Percentiles rank a stretch among this genome's conserved stretches.
Evolutionary conservation across 2,329 filamentous ascomycete species (phyloP).

Genomic region (Truncatella angustata): DNA sequence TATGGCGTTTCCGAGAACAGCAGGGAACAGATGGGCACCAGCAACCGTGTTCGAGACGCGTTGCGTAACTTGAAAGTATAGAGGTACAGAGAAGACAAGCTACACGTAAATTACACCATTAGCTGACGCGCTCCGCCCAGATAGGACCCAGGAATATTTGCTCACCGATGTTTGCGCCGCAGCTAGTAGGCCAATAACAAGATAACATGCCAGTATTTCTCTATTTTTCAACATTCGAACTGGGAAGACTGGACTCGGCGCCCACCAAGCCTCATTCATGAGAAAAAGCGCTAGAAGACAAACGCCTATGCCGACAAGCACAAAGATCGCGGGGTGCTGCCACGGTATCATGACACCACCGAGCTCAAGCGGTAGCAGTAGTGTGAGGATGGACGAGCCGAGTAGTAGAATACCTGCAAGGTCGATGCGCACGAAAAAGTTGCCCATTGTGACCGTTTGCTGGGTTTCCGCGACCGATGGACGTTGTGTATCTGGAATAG

Average conservation of each 20-base stretch:
- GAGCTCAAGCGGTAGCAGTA: constrained; percentile 14
- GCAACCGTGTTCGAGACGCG: constrained; percentile 41
- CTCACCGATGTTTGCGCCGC: constrained; percentile 16
- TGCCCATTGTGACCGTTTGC: not conserved
- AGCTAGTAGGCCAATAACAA: constrained; percentile 28
- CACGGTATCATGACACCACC: constrained; percentile 13
- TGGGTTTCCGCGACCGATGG: not conserved
- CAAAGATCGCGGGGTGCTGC: constrained; percentile 8
- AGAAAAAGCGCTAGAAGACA: constrained; percentile 6
- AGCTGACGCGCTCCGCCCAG: not conserved
- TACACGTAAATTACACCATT: constrained; percentile 15
- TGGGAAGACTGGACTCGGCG: constrained; percentile 40
- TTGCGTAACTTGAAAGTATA: constrained; percentile 52
- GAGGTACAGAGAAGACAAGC: constrained; percentile 46
- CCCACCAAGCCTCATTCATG: constrained; percentile 28
- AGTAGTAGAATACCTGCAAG: constrained; percentile 11
- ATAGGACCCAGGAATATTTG: not conserved
- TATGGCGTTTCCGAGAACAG: constrained; percentile 49
- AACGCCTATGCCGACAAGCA: not conserved
- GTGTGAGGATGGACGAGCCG: constrained; percentile 6
- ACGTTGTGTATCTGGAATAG: constrained; percentile 29
- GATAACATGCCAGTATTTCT: constrained; percentile 36
- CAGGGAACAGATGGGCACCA: constrained; percentile 43
- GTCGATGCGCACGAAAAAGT: constrained; percentile 11
- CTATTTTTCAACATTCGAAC: constrained; percentile 37